Base-by-base conservation (phyloP, 768 basidiomycete genomes). In the Kwoniella botswanensis region DNA sequence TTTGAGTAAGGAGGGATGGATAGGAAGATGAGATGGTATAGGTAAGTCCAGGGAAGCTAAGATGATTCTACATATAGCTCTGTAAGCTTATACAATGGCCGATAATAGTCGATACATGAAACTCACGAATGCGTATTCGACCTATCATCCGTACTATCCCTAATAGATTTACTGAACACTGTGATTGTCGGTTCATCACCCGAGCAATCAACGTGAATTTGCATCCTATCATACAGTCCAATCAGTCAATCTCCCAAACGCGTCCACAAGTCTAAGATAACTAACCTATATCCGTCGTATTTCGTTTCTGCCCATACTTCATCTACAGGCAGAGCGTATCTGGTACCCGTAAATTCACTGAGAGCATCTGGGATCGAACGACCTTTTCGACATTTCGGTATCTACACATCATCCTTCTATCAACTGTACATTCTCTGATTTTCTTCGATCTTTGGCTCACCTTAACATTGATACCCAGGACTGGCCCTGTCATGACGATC, bases 261-360 rank as follows among this genome's bases (percentile, higher is more conserved):
- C 15, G 0, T n/a, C 62, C 18, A 15, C n/a, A 52, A 24, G 26
- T 22, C 66, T 22, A 24, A 9, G 41, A 17, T 18, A 44, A 55
- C 81, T 46, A 18, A 85, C 86, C 94, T 87, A 83, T 96, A 94
- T 11, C 94, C 94, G 68, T 96, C 94, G 81, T 95, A 95, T 82
- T 98, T 98, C 0, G 90, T 94, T 84, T 98, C 94, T 1, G 91
- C 92, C 88, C 91, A 95, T 10, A 94, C 85, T 29, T 80, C 82
- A 12, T 86, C 84, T 0, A 86, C 54, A 3, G 76, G 56, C 11
- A 50, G 68, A 12, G 58, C 46, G 55, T 65, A 66, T 11, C 24
- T 57, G 56, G 62, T 70, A 83, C 46, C 79, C 43, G 22, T 67
- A 46, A 68, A 91, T 84, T 65, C 85, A 81, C 54, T 84, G 69